Base-by-base conservation (phyloP, 2,329 filamentous ascomycete species). In the Claviceps cyperi region DNA sequence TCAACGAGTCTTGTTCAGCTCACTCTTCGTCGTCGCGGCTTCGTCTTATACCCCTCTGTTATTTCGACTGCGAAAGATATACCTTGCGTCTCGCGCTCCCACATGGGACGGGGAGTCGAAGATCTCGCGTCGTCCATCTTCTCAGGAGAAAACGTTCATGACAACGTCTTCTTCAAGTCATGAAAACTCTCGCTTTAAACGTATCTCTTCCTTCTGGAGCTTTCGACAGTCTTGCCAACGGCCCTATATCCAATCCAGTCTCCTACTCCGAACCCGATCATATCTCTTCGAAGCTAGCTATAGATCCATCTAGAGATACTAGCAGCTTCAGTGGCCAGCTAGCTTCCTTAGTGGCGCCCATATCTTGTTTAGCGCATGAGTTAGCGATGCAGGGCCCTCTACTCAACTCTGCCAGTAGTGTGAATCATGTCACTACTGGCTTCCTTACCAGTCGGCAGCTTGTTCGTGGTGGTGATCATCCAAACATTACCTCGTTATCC, bases 131-230 rank as follows among this genome's bases (percentile, higher is more conserved):
- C 38, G 15, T 39, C 38, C 22, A n/a, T 40, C 13, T 19, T 24
- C 32, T 11, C 11, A 32, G 15, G 17, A 40, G 17, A 35, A 35
- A 48, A 32, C 22, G 9, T n/a, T 19, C 11, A 22, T 9, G 17
- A 11, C 17, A 15, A 35, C 46, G 21, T 14, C 8, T 24, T 19
- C 46, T 19, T 17, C 15, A 21, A n/a, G 36, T 19, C 40, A 72
- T 72, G 69, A 63, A 64, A 53, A 70, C 65, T 54, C 52, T 69
- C 36, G 63, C 65, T 36, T 61, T 66, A 52, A 68, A 73, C 54
- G 67, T 69, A 28, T 71, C 71, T 58, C 59, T 69, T 57, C 67
- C 69, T 11, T 64, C 64, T 45, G 65, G 66, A 54, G 63, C 61
- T 48, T 57, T 62, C 52, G 67, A 69, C n/a, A 22, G 38, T 43